Percentiles rank a stretch among this genome's conserved stretches.
Conservation (phyloP, 805 yeast species). For the Zygotorulaspora chibaensis region DNA sequence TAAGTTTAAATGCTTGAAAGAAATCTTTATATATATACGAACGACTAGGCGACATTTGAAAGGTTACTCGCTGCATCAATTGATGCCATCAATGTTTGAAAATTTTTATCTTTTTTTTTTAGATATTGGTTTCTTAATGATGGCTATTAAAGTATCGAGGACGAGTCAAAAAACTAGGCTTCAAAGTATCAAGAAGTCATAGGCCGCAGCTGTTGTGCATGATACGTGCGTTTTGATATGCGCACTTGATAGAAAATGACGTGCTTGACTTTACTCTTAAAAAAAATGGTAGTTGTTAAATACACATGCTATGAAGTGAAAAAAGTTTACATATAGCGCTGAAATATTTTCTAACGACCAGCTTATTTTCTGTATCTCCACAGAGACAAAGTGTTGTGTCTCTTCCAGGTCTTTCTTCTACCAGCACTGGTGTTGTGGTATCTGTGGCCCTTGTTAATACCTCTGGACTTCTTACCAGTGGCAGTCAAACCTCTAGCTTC, state of each 20-base stretch:
- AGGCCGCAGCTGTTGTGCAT: too few species aligned
- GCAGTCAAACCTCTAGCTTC: constrained; percentile 98
- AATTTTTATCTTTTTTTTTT: background rate
- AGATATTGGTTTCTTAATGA: background rate
- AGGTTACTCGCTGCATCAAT: background rate
- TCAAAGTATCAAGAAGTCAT: too few species aligned
- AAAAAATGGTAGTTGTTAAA: constrained; percentile 6
- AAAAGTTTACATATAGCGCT: constrained; percentile 1
- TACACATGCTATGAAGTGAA: constrained; percentile 6
- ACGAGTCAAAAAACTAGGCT: background rate
- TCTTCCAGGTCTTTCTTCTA: constrained; percentile 99
- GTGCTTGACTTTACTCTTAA: background rate
- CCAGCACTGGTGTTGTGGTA: constrained; percentile 98
- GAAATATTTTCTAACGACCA: constrained; percentile 14
- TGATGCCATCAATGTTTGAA: background rate
- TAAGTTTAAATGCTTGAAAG: too few species aligned
- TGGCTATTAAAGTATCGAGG: background rate
- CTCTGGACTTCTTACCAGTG: constrained; percentile 98
- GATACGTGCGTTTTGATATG: too few species aligned
- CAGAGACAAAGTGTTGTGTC: constrained; percentile 94
- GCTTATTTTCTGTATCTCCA: constrained; percentile 97
- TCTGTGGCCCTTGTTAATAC: constrained; percentile 99
- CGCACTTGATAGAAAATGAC: background rate
- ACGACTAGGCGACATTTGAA: too few species aligned
- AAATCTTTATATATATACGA: too few species aligned